These are phyloP conservation scores for Microcyclospora pomicola DNA, from an alignment of 2,329 filamentous ascomycete species.

Conservation along the genomic window DNA sequence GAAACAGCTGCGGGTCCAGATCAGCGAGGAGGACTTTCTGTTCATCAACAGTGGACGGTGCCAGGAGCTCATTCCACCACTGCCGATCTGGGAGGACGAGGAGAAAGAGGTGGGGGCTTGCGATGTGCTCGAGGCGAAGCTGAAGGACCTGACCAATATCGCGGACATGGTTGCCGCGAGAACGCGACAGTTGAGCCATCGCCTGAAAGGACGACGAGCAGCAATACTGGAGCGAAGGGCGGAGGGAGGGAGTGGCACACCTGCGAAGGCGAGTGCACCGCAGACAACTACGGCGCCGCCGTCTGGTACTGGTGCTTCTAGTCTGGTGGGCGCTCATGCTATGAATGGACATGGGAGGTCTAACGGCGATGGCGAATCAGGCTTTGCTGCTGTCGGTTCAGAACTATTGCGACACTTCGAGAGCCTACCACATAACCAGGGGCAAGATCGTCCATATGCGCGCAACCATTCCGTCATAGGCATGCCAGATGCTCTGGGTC, in stretches of 20 bases:
- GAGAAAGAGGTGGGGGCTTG: conserved; percentile 70
- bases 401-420: conserved; percentile 51
- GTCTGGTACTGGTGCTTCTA: conserved; percentile 15
- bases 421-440: conserved; percentile 41
- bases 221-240: conserved; percentile 55
- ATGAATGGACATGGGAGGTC: conserved; percentile 13
- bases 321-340: conserved; percentile 46
- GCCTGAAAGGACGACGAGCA: conserved; percentile 58
- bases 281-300: conserved; percentile 20
- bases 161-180: conserved; percentile 59
- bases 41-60: conserved; percentile 71
- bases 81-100: conserved; percentile 75
- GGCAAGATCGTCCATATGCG: conserved; percentile 11
- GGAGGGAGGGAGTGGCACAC: conserved; percentile 22
- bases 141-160: conserved; percentile 63
- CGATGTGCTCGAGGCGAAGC: conserved; percentile 67
- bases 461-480: conserved; percentile 10
- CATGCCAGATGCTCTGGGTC: conserved; percentile 1
- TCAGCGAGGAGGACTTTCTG: conserved; percentile 76
- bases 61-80: conserved; percentile 66
- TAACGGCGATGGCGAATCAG: conserved; percentile 27
- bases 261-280: conserved; percentile 18
- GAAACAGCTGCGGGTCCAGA: conserved; percentile 69
- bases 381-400: conserved; percentile 41
- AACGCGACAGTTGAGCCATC: conserved; percentile 68